Percentiles rank a stretch among this genome's conserved stretches.
Evolutionary conservation across 2,329 filamentous ascomycete genomes (phyloP).

Genomic region (Chaetothyriales sp.): DNA sequence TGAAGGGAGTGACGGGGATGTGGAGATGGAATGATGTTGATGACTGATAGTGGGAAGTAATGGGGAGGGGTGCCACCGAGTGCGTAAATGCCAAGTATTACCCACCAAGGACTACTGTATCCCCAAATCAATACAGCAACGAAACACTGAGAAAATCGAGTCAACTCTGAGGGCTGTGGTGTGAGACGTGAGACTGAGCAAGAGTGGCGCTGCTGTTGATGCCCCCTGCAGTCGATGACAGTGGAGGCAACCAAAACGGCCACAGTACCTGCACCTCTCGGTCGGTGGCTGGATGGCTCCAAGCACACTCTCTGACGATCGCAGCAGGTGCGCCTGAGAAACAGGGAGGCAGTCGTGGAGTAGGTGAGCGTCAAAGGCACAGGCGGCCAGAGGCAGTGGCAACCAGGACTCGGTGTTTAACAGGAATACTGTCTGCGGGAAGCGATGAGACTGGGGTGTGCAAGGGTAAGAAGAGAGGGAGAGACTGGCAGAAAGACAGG

Average conservation of each 20-base stretch:
- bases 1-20: background rate
- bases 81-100: background rate
- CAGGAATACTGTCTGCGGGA: background rate
- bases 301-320: background rate
- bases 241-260: background rate
- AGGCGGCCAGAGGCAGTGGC: background rate
- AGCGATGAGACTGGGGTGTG: background rate
- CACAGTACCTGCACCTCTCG: background rate
- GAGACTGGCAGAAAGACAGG: slow-evolving; percentile 30
- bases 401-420: background rate
- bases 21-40: background rate
- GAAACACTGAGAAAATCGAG: background rate
- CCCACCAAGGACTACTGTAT: background rate
- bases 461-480: slow-evolving; percentile 21
- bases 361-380: background rate
- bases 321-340: background rate
- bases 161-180: background rate
- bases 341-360: background rate
- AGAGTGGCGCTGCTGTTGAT: background rate
- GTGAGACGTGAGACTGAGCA: background rate
- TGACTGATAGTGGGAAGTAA: background rate
- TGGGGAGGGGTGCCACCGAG: background rate
- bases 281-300: background rate
- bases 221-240: background rate
- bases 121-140: background rate